Evolutionary conservation across 2,329 filamentous ascomycete genomes (phyloP), one percentile per base, ranked within the genome.

Genomic region (Penicillium sp.): DNA sequence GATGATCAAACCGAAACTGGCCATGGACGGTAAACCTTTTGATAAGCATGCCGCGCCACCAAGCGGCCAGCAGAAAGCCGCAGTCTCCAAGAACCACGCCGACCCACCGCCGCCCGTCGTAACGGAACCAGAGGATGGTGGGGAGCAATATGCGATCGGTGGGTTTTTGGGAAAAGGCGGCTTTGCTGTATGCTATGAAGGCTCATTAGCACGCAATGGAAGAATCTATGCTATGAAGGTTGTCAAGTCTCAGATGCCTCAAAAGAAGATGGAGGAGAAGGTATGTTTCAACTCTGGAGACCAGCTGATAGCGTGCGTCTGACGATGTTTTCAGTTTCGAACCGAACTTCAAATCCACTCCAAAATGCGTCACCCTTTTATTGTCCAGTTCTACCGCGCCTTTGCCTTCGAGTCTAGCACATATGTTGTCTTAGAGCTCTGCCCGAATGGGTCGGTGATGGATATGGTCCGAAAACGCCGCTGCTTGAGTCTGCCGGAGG

Each of bases 331-430:
- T 5, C 60, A 88, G 84, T 88, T 88, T 71, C 83, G 86, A 52
- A 87, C 85, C 2, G 94, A 99, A 74, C 84, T 99, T 6, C 93
- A 97, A 75, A 97, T 99, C 56, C 94, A 99, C 76, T 97, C 94
- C 41, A 99, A 97, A 72, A 93, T 99, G 86, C 87, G 88, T 54
- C 94, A 99, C 69, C 89, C 89, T 49, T 96, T 97, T 72, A 93
- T 99, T 61, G 94, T 99, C 59, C 89, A 93, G 65, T 99, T 99
- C 73, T 86, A 96, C 67, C 87, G 93, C 64, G 94, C 94, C 32
- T 99, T 99, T 71, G 89, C 92, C 11, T 96, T 92, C 72, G 83
- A 91, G 61, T 87, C 85, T 60, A 92, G 88, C 72, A 97, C 94
- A 54, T 99, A 96, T 67, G 89, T 99, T 45, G 89, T 97, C 44